Evolutionary conservation across 1,284 basidiomycete genomes (phyloP).

Genomic region (Cutaneotrichosporon curvatum): DNA sequence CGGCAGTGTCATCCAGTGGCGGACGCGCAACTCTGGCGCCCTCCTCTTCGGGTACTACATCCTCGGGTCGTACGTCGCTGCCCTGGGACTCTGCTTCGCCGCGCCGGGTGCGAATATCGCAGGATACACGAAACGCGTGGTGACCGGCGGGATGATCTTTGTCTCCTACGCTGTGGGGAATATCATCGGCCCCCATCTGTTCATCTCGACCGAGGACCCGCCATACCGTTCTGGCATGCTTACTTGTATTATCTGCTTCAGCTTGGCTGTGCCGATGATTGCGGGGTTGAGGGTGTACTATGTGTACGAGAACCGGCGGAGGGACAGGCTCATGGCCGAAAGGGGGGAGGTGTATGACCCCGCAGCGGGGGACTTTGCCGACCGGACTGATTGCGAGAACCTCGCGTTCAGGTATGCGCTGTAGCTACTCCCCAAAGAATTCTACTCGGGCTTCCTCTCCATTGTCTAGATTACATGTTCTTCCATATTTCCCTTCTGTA

Average conservation of each 20-base stretch:
- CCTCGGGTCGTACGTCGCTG: constrained; percentile 29
- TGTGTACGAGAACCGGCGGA: constrained; percentile 22
- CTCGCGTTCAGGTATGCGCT: constrained; percentile 27
- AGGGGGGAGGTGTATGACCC: constrained; percentile 9
- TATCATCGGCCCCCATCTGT: constrained; percentile 29
- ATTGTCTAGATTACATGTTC: too few relatives aligned
- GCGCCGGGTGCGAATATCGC: constrained; percentile 31
- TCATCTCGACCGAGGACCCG: constrained; percentile 26
- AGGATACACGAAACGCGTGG: constrained; percentile 31
- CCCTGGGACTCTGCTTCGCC: constrained; percentile 27
- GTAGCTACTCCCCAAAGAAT: too few relatives aligned
- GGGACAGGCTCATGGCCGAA: constrained; percentile 17
- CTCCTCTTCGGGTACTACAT: constrained; percentile 35
- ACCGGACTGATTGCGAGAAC: constrained; percentile 29
- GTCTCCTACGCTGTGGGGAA: constrained; percentile 22
- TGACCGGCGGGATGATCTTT: constrained; percentile 28
- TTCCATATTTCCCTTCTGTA: too few relatives aligned
- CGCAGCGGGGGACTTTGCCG: constrained; percentile 23
- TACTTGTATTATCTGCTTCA: constrained; percentile 30
- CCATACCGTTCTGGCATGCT: constrained; percentile 31
- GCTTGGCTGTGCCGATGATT: constrained; percentile 15
- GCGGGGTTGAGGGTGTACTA: constrained; percentile 23
- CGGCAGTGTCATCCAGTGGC: constrained; percentile 25
- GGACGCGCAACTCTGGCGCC: constrained; percentile 16
- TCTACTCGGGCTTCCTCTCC: too few relatives aligned